These are phyloP conservation scores for Rhodosporidiobolus odoratus DNA, from an alignment of 768 basidiomycete species.

Conservation along the genomic window DNA sequence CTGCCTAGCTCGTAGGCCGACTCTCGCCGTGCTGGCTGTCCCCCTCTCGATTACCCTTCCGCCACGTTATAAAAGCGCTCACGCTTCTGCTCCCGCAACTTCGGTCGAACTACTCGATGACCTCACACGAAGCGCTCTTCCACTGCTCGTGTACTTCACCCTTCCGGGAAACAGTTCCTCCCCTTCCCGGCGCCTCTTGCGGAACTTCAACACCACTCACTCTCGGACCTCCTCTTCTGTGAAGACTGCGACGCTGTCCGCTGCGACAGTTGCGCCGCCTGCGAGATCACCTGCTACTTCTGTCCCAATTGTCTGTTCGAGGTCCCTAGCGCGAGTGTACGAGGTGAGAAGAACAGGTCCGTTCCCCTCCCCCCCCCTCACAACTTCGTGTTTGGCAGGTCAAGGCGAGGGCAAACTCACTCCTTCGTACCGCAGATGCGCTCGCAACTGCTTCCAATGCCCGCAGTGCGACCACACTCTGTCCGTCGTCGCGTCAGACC, in stretches of 20 bases:
- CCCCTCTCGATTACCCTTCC: not conserved
- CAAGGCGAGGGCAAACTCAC: not conserved
- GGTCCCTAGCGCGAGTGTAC: slow-evolving; percentile 95
- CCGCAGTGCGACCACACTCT: slow-evolving; percentile 87
- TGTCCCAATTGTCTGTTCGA: slow-evolving; percentile 98
- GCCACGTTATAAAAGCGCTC: not conserved
- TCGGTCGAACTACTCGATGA: not conserved
- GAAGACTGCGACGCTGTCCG: slow-evolving; percentile 96
- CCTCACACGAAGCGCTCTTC: slow-evolving; percentile 41
- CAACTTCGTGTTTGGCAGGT: not conserved
- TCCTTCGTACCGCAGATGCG: slow-evolving; percentile 61
- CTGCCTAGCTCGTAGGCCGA: no score
- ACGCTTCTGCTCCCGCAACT: not conserved
- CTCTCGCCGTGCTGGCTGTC: not conserved
- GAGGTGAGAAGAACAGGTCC: slow-evolving; percentile 93
- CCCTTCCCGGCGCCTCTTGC: slow-evolving; percentile 60
- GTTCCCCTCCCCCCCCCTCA: slow-evolving; percentile 13
- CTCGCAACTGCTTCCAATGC: slow-evolving; percentile 94
- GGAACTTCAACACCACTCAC: slow-evolving; percentile 70
- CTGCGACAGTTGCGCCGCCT: slow-evolving; percentile 83
- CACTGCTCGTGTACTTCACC: slow-evolving; percentile 47
- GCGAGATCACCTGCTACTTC: slow-evolving; percentile 95
- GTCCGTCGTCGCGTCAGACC: slow-evolving; percentile 71
- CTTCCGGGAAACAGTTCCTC: slow-evolving; percentile 64
- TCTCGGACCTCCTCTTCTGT: slow-evolving; percentile 87